Base-by-base conservation (phyloP, 257 asterid species). In the Thymus quinquecostatus region DNA sequence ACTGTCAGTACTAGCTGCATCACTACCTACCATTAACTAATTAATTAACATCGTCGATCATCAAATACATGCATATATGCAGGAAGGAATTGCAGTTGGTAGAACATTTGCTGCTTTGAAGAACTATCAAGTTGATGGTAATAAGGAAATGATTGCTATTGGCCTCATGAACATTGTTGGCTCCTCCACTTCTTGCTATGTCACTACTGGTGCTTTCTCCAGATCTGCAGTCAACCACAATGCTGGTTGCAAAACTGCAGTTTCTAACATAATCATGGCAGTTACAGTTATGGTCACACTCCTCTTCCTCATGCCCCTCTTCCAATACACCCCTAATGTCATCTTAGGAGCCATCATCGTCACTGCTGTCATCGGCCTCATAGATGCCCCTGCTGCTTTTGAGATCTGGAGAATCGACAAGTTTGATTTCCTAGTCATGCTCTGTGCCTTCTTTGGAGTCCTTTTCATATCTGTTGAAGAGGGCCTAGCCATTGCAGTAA, bases 1-100 rank as follows among this genome's bases (percentile, higher is more conserved):
- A 92, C 98, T 8, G 98, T 92, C 75, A 83, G 30, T 30, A 43
- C 9, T n/a, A 21, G 21, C 21, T 21, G 21, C 21, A 21, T 21
- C 21, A 21, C 21, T 21, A 21, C 21, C 21, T 21, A 21, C 21
- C 21, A 21, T 21, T 21, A 21, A 21, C 21, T 21, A 21, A 21
- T 21, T 36, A 0, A 36, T 34, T 34, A 34, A 34, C 5, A 21
- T 2, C 3, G 40, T 36, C 6, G 41, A 38, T 38, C 7, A 38
- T 38, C 41, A 38, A 38, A 38, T 38, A 4, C 38, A 34, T 1
- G 38, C 4, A 34, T 34, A 10, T 8, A 45, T 9, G 5, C 29
- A 92, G 97, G 98, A 92, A 84, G 98, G 98, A 30, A 88, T 90
- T 63, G 97, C 98, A 1, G 97, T 92, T 33, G 98, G 98, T 63